phyloP scores from a whole-genome alignment of 805 yeast genomes.

The Hemisphaericaspora nanyangensis region DNA sequence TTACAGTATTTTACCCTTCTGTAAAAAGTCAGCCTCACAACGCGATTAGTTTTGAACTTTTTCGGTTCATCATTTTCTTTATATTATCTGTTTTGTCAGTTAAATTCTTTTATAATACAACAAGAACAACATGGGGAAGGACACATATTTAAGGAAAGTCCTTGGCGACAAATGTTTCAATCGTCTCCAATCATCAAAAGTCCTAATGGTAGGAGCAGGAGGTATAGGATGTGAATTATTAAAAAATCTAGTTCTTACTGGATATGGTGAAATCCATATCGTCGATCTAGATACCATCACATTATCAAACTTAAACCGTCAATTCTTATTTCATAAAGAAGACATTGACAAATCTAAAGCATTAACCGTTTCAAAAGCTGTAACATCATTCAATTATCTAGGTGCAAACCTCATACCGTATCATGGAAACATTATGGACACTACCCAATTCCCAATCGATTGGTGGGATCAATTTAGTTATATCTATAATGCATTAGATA shows the following conservation, averaged over 20 bases:
- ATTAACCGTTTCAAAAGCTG: conserved; percentile 79
- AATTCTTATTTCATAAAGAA: conserved; percentile 81
- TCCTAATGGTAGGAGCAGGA: conserved; percentile 90
- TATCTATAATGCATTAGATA: conserved; percentile 91
- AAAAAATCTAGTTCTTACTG: conserved; percentile 73
- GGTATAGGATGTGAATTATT: conserved; percentile 93
- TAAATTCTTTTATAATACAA: too few species aligned
- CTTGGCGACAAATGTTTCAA: conserved; percentile 35
- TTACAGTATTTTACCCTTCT: too few species aligned
- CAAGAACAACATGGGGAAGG: conserved; percentile 40
- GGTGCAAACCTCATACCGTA: conserved; percentile 66
- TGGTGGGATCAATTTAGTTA: conserved; percentile 76
- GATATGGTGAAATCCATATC: conserved; percentile 82
- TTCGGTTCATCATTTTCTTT: too few species aligned
- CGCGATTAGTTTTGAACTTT: too few species aligned
- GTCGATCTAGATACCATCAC: conserved; percentile 97
- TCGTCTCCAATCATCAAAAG: conserved; percentile 42
- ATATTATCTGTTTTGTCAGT: too few species aligned
- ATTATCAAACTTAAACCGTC: conserved; percentile 86
- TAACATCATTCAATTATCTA: conserved; percentile 60
- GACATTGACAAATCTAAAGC: conserved; percentile 91
- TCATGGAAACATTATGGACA: conserved; percentile 85
- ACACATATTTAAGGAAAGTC: conserved; percentile 41
- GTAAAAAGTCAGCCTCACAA: too few species aligned
- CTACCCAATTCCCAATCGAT: conserved; percentile 58